Conservation (phyloP, 2,329 filamentous ascomycete species). For the Neocatenulostroma microsporum region DNA sequence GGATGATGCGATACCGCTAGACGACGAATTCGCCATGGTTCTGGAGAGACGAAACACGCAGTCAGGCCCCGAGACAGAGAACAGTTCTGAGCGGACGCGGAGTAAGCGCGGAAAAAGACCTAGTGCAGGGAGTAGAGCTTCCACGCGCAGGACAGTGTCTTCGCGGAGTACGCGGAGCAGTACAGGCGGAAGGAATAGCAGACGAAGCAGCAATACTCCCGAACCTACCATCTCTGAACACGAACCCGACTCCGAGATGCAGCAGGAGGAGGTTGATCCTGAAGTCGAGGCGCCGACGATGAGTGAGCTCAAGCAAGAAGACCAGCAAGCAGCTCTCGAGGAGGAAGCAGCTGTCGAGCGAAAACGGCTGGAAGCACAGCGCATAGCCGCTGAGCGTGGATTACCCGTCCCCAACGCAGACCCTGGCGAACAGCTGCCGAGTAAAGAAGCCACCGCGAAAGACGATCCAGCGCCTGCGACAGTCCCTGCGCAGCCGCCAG, state of each 20-base stretch:
- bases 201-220: slow-evolving; percentile 12
- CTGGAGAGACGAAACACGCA: slow-evolving; percentile 58
- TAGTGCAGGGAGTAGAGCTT: slow-evolving; percentile 31
- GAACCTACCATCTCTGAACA: slow-evolving; percentile 11
- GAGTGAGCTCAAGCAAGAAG: slow-evolving; percentile 50
- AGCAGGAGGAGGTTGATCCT: slow-evolving; percentile 1
- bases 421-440: slow-evolving; percentile 13
- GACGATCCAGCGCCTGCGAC: slow-evolving; percentile 10
- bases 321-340: slow-evolving; percentile 45
- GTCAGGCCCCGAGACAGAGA: slow-evolving; percentile 54
- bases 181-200: slow-evolving; percentile 13
- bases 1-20: slow-evolving; percentile 87
- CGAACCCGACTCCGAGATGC: slow-evolving; percentile 3
- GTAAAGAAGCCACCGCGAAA: slow-evolving; percentile 23
- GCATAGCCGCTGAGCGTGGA: slow-evolving; percentile 49
- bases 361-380: slow-evolving; percentile 48
- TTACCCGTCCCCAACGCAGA: slow-evolving; percentile 26
- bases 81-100: slow-evolving; percentile 56
- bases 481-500: background rate
- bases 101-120: slow-evolving; percentile 32
- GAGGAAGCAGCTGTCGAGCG: slow-evolving; percentile 50
- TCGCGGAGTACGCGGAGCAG: slow-evolving; percentile 16
- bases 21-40: slow-evolving; percentile 83
- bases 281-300: slow-evolving; percentile 39
- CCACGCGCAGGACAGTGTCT: slow-evolving; percentile 21